Evolutionary conservation across 352 stramenopile species (phyloP).

Genomic region (Aphanomyces invadans): DNA sequence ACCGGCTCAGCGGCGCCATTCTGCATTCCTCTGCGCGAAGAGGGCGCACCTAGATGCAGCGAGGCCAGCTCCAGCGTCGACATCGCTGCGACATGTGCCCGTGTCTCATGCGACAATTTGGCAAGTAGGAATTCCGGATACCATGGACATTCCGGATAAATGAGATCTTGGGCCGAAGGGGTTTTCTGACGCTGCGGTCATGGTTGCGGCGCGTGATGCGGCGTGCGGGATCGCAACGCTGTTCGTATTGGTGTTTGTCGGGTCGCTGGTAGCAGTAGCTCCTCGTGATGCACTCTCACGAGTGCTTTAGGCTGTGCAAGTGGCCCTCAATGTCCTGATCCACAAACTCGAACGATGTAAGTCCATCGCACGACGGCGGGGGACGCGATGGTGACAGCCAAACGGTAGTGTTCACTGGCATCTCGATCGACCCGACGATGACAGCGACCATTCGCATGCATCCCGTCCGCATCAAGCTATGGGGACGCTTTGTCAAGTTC

Average conservation of each 20-base stretch:
- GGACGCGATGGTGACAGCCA: too few species aligned
- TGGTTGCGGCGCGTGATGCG: neutral
- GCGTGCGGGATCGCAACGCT: neutral
- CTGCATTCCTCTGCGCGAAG: too few species aligned
- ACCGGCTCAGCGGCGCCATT: too few species aligned
- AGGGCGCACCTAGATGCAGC: too few species aligned
- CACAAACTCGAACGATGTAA: neutral
- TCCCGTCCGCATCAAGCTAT: constrained; percentile 43
- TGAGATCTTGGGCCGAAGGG: neutral
- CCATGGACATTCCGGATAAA: neutral
- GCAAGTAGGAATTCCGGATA: too few species aligned
- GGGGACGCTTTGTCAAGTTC: constrained; percentile 44
- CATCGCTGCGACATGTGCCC: too few species aligned
- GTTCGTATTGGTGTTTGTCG: neutral
- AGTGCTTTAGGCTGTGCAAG: constrained; percentile 4
- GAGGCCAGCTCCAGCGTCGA: too few species aligned
- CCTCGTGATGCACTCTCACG: too few species aligned
- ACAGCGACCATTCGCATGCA: constrained; percentile 39
- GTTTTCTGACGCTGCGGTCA: too few species aligned
- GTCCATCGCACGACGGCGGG: too few species aligned
- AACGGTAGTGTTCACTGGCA: constrained; percentile 49
- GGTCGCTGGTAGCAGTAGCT: neutral
- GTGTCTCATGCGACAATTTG: too few species aligned
- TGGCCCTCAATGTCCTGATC: neutral
- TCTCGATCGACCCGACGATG: constrained; percentile 34